These are phyloP conservation scores for Schwanniomyces yamadae DNA, from an alignment of 805 yeast genomes.

Conservation along the genomic window DNA sequence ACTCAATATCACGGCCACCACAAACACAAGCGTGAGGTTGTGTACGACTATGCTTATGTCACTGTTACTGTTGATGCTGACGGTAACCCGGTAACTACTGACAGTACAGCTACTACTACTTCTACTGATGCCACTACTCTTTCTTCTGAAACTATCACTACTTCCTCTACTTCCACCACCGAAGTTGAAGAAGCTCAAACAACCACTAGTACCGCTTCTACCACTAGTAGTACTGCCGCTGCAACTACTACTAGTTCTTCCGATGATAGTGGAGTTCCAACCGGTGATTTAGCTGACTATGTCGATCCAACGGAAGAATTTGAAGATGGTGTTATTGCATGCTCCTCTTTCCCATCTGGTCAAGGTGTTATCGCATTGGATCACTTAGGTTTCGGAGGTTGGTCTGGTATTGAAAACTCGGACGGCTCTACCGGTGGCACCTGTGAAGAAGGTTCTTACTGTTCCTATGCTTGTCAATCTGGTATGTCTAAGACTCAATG, in stretches of 20 bases:
- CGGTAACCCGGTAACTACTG: conserved; percentile 33
- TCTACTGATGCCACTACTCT: conserved; percentile 19
- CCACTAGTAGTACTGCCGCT: conserved; percentile 27
- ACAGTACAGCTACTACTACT: conserved; percentile 20
- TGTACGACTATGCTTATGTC: conserved; percentile 40
- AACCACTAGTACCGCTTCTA: conserved; percentile 5
- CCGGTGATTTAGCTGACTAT: conserved; percentile 55
- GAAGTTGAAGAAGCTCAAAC: conserved; percentile 10
- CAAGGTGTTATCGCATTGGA: conserved; percentile 72
- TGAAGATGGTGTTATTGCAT: conserved; percentile 67
- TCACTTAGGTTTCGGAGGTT: conserved; percentile 66
- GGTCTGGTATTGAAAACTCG: conserved; percentile 68
- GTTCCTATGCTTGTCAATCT: conserved; percentile 97
- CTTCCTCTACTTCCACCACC: conserved; percentile 16
- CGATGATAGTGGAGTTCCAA: conserved; percentile 25
- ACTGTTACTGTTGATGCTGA: conserved; percentile 44
- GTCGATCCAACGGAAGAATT: conserved; percentile 59
- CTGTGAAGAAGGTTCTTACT: conserved; percentile 88
- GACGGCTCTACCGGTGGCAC: conserved; percentile 61
- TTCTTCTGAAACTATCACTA: conserved; percentile 16
- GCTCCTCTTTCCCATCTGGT: conserved; percentile 74
- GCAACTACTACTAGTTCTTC: conserved; percentile 23
- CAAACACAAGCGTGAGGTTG: conserved; percentile 60
- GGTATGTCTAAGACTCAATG: conserved; percentile 99
- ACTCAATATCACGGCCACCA: conserved; percentile 57